Evolutionary conservation across 2,329 filamentous ascomycete species (phyloP).

Genomic region (Fusarium annulatum): DNA sequence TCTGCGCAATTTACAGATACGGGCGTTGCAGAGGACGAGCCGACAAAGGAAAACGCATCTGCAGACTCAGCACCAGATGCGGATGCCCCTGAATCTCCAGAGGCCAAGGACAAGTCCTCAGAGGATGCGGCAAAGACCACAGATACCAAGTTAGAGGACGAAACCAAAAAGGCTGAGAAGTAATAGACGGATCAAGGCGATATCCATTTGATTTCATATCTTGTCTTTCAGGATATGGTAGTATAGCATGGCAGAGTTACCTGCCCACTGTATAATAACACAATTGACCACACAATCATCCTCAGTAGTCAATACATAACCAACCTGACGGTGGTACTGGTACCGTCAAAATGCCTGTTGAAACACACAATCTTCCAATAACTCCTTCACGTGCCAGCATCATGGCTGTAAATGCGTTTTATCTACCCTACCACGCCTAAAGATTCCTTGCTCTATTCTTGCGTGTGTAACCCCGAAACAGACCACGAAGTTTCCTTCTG

Average conservation of each 20-base stretch:
- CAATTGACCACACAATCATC: not conserved
- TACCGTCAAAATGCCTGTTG: not conserved
- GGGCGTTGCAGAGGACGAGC: constrained; percentile 26
- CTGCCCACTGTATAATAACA: constrained; percentile 22
- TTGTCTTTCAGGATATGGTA: constrained; percentile 3
- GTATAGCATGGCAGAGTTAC: not conserved
- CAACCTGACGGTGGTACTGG: not conserved
- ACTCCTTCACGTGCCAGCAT: not conserved
- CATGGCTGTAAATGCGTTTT: not conserved
- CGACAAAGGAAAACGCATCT: not conserved
- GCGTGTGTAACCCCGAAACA: not conserved
- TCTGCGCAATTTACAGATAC: constrained; percentile 36
- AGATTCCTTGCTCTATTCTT: not conserved
- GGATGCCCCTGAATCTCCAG: constrained; percentile 5
- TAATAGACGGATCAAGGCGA: constrained; percentile 13
- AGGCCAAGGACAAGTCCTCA: constrained; percentile 7
- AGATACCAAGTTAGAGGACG: constrained; percentile 5
- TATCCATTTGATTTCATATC: constrained; percentile 12
- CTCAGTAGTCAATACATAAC: not conserved
- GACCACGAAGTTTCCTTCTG: not conserved
- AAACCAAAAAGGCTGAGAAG: constrained; percentile 23
- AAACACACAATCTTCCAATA: not conserved
- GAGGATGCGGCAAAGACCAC: constrained; percentile 15
- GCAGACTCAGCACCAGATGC: constrained; percentile 2
- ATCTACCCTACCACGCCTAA: not conserved